These are phyloP conservation scores for Capronia americana DNA, from an alignment of 2,329 filamentous ascomycete species.

Conservation along the genomic window DNA sequence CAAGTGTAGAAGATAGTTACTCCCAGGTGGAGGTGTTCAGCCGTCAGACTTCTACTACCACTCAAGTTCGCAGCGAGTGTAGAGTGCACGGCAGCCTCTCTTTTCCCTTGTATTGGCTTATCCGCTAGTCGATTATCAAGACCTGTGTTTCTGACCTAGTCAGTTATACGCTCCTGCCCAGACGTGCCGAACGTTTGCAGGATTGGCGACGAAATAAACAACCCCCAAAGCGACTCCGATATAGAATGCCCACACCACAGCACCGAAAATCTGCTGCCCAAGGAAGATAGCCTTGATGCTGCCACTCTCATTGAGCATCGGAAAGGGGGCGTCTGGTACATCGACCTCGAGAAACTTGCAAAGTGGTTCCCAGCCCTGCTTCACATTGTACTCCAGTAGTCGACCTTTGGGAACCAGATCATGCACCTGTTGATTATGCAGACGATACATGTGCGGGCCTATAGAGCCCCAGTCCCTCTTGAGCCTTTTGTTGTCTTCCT, in stretches of 20 bases:
- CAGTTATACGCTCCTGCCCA: background rate
- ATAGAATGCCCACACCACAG: background rate
- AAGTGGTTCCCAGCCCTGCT: conserved; percentile 7
- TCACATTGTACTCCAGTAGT: conserved; percentile 12
- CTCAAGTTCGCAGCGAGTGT: too few species aligned
- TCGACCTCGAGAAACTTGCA: conserved; percentile 8
- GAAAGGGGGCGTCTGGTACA: conserved; percentile 4
- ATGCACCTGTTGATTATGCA: conserved; percentile 10
- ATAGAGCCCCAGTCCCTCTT: background rate
- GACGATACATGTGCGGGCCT: background rate
- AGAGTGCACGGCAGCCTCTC: too few species aligned
- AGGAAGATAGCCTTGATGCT: conserved; percentile 6
- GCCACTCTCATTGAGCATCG: conserved; percentile 1
- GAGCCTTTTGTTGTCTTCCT: background rate
- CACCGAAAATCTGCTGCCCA: conserved; percentile 10
- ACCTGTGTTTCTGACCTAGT: background rate
- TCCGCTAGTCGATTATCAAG: background rate
- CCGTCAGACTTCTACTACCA: too few species aligned
- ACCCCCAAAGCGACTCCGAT: background rate
- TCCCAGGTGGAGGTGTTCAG: too few species aligned
- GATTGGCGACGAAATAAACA: background rate
- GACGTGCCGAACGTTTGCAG: background rate
- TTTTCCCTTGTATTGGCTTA: background rate
- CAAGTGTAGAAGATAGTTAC: too few species aligned
- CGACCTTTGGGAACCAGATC: conserved; percentile 1